Conservation (phyloP, 2,329 filamentous ascomycete species). For the Hypoxylon sp. region DNA sequence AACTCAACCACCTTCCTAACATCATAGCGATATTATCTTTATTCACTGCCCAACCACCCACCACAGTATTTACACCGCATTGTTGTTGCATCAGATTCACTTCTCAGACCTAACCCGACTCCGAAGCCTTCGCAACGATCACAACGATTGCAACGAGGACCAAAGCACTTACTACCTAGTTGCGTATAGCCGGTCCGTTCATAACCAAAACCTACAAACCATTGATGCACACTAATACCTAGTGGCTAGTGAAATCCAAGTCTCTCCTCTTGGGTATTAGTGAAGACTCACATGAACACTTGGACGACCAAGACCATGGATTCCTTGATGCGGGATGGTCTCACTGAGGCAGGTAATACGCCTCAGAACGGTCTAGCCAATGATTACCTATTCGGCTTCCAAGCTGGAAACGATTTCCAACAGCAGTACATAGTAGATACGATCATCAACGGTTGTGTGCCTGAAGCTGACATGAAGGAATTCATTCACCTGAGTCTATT, state of each 20-base stretch:
- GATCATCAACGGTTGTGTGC: conserved; percentile 47
- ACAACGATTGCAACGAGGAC: background rate
- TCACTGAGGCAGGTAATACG: conserved; percentile 18
- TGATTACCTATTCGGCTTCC: conserved; percentile 55
- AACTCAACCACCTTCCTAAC: background rate
- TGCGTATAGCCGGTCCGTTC: background rate
- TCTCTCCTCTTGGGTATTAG: background rate
- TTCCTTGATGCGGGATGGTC: conserved; percentile 25
- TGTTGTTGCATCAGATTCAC: background rate
- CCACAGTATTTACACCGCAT: background rate
- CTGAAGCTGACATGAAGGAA: conserved; percentile 49
- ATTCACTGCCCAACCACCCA: background rate
- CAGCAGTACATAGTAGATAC: conserved; percentile 50
- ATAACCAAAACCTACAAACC: background rate
- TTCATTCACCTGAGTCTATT: conserved; percentile 52
- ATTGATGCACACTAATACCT: conserved; percentile 5
- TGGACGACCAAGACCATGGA: conserved; percentile 29
- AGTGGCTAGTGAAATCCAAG: background rate
- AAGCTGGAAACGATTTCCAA: conserved; percentile 49
- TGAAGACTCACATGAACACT: background rate
- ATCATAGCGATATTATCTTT: background rate
- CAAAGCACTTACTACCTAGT: background rate
- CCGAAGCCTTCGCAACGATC: background rate
- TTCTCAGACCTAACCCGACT: background rate
- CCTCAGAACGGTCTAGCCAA: conserved; percentile 40